phyloP scores from a whole-genome alignment of 2,329 filamentous ascomycete genomes.

The Stemphylium vesicarium region DNA sequence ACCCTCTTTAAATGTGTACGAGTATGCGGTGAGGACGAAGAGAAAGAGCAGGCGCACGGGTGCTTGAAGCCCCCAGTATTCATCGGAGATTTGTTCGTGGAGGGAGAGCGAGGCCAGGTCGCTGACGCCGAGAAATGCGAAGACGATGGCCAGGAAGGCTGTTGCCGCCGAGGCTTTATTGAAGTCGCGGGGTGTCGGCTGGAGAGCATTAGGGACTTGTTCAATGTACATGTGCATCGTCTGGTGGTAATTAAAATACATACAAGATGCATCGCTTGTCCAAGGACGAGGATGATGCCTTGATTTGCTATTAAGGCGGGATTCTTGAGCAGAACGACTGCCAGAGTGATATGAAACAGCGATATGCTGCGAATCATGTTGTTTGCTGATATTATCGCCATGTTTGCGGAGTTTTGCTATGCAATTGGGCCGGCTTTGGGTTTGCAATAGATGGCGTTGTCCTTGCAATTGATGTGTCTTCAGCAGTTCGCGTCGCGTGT shows the following conservation, averaged over 20 bases:
- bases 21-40: constrained; percentile 67
- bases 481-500: constrained; percentile 2
- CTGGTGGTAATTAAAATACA: constrained; percentile 24
- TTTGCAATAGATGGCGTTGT: not conserved
- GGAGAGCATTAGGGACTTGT: constrained; percentile 5
- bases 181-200: constrained; percentile 73
- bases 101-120: constrained; percentile 57
- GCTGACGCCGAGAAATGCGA: constrained; percentile 63
- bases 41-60: constrained; percentile 71
- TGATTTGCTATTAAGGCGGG: constrained; percentile 78
- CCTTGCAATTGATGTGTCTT: not conserved
- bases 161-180: constrained; percentile 72
- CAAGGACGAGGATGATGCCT: constrained; percentile 78
- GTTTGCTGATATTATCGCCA: constrained; percentile 81
- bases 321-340: constrained; percentile 80
- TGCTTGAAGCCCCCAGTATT: constrained; percentile 59
- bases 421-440: not conserved
- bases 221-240: not conserved
- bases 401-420: constrained; percentile 48
- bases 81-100: constrained; percentile 50
- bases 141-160: constrained; percentile 70
- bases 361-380: constrained; percentile 82
- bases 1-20: constrained; percentile 65
- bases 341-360: constrained; percentile 83
- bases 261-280: constrained; percentile 84